Percentiles rank a stretch among this genome's conserved stretches.
Evolutionary conservation across 1,284 basidiomycete species (phyloP).

Genomic region (Ustilago crameri): DNA sequence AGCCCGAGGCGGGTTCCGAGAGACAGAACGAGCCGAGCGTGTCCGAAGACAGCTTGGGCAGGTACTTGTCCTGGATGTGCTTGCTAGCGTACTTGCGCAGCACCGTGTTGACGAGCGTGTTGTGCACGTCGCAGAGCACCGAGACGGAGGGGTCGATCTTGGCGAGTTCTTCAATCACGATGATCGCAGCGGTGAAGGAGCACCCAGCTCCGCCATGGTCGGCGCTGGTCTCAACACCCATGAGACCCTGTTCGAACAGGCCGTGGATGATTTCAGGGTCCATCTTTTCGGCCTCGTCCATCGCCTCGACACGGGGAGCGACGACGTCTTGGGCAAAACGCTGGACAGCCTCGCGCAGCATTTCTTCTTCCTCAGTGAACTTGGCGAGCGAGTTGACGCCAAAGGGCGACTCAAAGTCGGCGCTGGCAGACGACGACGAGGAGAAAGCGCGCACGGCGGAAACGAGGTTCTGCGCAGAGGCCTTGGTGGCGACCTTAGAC

Average conservation of each 20-base stretch:
- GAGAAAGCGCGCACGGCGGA: slow-evolving; percentile 48
- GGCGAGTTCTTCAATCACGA: slow-evolving; percentile 96
- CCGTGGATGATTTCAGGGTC: slow-evolving; percentile 87
- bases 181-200: slow-evolving; percentile 93
- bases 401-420: slow-evolving; percentile 63
- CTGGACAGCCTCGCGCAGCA: slow-evolving; percentile 65
- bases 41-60: slow-evolving; percentile 82
- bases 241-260: slow-evolving; percentile 95
- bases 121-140: slow-evolving; percentile 97
- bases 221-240: slow-evolving; percentile 92
- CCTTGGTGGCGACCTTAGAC: slow-evolving; percentile 21
- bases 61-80: slow-evolving; percentile 86
- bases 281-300: slow-evolving; percentile 98
- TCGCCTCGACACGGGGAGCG: slow-evolving; percentile 88
- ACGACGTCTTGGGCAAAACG: slow-evolving; percentile 87
- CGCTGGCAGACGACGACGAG: slow-evolving; percentile 20
- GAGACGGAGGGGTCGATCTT: slow-evolving; percentile 96
- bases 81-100: slow-evolving; percentile 86
- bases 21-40: slow-evolving; percentile 95
- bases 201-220: slow-evolving; percentile 88
- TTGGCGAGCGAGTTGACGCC: slow-evolving; percentile 66
- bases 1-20: slow-evolving; percentile 90
- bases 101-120: slow-evolving; percentile 84
- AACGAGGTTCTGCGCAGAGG: slow-evolving; percentile 23
- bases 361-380: slow-evolving; percentile 66